Conservation (phyloP, 2,329 filamentous ascomycete genomes). For the Fusarium austroafricanum region DNA sequence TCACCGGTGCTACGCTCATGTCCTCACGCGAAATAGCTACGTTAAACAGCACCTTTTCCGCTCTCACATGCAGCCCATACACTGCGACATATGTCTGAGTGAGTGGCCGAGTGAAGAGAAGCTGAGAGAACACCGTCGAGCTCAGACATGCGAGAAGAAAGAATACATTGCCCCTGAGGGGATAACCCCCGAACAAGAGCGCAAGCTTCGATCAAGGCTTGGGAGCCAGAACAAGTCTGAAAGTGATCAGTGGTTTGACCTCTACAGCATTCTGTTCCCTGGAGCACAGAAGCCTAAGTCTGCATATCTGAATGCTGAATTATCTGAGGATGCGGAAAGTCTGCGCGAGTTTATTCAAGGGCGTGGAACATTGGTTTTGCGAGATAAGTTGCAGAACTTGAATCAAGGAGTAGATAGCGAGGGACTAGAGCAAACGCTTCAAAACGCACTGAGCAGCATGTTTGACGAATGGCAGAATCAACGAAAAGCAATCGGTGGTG, state of each 20-base stretch:
- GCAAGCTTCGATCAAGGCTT: background rate
- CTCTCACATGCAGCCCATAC: conserved; percentile 3
- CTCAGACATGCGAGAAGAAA: conserved; percentile 4
- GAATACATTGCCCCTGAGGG: background rate
- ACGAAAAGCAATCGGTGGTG: background rate
- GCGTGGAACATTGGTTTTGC: background rate
- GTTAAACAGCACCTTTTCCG: conserved; percentile 6
- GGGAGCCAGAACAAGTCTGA: background rate
- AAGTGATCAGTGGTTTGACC: conserved; percentile 11
- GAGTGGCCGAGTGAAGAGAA: background rate
- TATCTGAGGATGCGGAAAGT: background rate
- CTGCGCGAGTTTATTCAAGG: conserved; percentile 8
- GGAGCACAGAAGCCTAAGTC: background rate
- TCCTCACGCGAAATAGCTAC: conserved; percentile 1
- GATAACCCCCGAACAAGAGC: background rate
- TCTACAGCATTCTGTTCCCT: background rate
- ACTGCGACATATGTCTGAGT: conserved; percentile 4
- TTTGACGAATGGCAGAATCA: background rate
- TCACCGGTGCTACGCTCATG: background rate
- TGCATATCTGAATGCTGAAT: background rate
- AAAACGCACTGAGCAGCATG: background rate
- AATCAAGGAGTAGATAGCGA: background rate
- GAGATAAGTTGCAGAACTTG: background rate
- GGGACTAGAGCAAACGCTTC: background rate
- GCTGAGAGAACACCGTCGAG: background rate